Evolutionary conservation across 2,329 filamentous ascomycete genomes (phyloP).

Genomic region (Colletotrichum incanum): DNA sequence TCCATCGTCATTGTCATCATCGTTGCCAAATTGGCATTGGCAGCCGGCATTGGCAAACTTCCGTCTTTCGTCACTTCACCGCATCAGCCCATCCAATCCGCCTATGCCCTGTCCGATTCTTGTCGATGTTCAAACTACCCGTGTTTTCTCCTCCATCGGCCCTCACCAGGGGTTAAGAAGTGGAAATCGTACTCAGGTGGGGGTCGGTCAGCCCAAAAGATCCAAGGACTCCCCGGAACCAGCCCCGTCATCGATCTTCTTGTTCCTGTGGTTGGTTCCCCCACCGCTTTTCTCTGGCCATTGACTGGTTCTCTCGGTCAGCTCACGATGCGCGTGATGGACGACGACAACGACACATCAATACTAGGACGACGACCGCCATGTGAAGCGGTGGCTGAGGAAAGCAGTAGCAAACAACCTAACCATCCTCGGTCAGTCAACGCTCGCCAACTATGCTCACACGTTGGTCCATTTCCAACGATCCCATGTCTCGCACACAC

Average conservation of each 20-base stretch:
- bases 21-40: not conserved
- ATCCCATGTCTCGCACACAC: constrained; percentile 5
- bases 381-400: not conserved
- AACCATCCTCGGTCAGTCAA: not conserved
- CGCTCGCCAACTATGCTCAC: not conserved
- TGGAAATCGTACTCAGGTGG: not conserved
- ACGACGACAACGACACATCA: not conserved
- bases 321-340: not conserved
- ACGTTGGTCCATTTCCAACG: not conserved
- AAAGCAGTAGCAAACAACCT: not conserved
- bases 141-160: constrained; percentile 14
- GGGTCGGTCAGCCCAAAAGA: not conserved
- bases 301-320: not conserved
- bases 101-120: constrained; percentile 22
- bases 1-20: not conserved
- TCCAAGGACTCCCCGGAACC: constrained; percentile 27
- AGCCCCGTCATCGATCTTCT: constrained; percentile 33
- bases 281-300: not conserved
- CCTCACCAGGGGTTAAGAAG: not conserved
- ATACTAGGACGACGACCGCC: too few relatives aligned
- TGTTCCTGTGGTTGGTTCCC: constrained; percentile 20
- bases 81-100: not conserved
- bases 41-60: not conserved
- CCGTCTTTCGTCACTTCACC: constrained; percentile 2
- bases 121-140: constrained; percentile 19